phyloP scores from a whole-genome alignment of 495 filamentous ascomycete species.

The Daldinia concentrica region DNA sequence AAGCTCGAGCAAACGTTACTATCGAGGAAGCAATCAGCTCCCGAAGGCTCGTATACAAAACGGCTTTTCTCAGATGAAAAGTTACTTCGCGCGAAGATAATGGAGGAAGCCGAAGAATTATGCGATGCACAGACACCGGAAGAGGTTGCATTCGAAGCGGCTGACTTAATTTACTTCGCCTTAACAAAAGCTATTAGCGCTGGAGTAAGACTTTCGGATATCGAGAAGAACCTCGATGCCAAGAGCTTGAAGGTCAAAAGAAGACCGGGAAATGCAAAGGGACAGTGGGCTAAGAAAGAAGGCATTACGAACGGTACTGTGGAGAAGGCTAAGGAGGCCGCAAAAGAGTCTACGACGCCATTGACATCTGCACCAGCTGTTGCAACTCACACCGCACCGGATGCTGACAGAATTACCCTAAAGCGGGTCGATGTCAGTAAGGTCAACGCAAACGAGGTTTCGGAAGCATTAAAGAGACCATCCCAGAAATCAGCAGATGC shows the following conservation, averaged over 20 bases:
- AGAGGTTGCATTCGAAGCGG: conserved; percentile 91
- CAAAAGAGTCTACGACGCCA: conserved; percentile 40
- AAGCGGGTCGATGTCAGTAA: conserved; percentile 74
- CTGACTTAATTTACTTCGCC: conserved; percentile 95
- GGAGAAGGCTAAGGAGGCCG: conserved; percentile 52
- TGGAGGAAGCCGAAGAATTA: conserved; percentile 96
- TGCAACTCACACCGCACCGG: conserved; percentile 57
- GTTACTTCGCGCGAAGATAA: conserved; percentile 91
- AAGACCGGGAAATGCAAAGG: conserved; percentile 91
- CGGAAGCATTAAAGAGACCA: conserved; percentile 79
- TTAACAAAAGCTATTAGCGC: conserved; percentile 84
- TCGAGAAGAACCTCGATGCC: conserved; percentile 89
- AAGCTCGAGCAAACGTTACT: conserved; percentile 86
- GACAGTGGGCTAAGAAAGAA: conserved; percentile 83
- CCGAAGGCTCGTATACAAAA: conserved; percentile 90
- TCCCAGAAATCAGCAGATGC: conserved; percentile 91
- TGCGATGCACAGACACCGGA: conserved; percentile 83
- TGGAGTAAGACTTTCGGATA: conserved; percentile 84
- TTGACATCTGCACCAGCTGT: conserved; percentile 38
- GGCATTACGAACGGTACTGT: conserved; percentile 62
- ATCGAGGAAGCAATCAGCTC: conserved; percentile 80
- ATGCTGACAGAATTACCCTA: conserved; percentile 79
- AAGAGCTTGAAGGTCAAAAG: conserved; percentile 95
- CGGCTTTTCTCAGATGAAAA: conserved; percentile 90
- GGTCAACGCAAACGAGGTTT: conserved; percentile 67